Evolutionary conservation across 106 monocot genomes (phyloP).

Genomic region (Dendrobium chrysotoxum): DNA sequence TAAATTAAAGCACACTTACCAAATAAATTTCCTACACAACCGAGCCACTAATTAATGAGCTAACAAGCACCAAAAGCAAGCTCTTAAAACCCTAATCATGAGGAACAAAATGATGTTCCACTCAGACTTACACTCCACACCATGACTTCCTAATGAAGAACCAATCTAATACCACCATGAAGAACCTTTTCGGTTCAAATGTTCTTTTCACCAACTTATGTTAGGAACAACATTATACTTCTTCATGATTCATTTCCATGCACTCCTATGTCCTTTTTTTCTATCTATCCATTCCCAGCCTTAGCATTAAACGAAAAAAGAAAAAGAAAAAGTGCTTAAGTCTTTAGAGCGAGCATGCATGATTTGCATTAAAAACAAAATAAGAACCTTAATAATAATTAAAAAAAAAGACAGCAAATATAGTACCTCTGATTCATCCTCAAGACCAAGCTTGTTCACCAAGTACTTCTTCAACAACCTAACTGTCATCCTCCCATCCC

Average conservation of each 20-base stretch:
- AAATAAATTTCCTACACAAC: background rate
- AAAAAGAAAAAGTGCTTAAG: background rate
- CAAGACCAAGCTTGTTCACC: conserved; percentile 52
- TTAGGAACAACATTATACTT: background rate
- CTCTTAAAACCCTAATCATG: conserved; percentile 1
- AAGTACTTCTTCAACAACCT: conserved; percentile 63
- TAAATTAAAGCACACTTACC: background rate
- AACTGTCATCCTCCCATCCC: conserved; percentile 72
- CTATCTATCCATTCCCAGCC: background rate
- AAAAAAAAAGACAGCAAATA: background rate
- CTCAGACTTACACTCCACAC: background rate
- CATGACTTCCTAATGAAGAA: background rate
- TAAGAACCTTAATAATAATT: background rate
- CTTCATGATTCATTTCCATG: background rate
- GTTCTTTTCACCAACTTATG: conserved; percentile 12
- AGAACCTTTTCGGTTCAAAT: conserved; percentile 5
- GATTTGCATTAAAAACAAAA: too few relatives aligned
- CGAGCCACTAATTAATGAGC: background rate
- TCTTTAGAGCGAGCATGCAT: background rate
- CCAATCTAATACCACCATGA: background rate
- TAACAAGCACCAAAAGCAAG: background rate
- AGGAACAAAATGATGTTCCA: conserved; percentile 4
- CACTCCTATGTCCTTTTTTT: background rate
- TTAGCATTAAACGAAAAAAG: background rate
- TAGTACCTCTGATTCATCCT: conserved; percentile 63